Evolutionary conservation across 2,329 filamentous ascomycete species (phyloP).

Genomic region (Aspergillus floridensis): DNA sequence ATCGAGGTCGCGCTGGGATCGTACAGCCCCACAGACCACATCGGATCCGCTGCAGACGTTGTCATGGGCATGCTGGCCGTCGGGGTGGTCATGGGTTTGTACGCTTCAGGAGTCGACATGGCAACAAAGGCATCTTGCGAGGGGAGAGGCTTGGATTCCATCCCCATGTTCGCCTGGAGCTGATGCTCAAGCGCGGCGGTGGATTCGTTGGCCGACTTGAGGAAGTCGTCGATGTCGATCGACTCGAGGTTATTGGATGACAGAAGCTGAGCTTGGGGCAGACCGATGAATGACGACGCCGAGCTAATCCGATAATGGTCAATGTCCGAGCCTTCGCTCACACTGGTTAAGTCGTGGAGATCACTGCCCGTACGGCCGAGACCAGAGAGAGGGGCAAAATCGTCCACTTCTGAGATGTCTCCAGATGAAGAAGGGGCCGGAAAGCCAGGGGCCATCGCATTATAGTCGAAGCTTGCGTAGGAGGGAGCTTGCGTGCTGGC

Average conservation of each 20-base stretch:
- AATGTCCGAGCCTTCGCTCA: slow-evolving; percentile 42
- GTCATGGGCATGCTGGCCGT: slow-evolving; percentile 21
- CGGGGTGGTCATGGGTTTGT: slow-evolving; percentile 22
- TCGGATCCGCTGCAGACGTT: slow-evolving; percentile 30
- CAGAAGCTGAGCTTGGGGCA: slow-evolving; percentile 42
- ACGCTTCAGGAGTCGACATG: slow-evolving; percentile 25
- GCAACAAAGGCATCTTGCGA: slow-evolving; percentile 28
- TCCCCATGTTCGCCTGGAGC: slow-evolving; percentile 37
- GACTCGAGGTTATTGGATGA: slow-evolving; percentile 41
- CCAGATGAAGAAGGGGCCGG: slow-evolving; percentile 48
- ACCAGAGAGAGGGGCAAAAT: slow-evolving; percentile 38
- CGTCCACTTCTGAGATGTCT: slow-evolving; percentile 50
- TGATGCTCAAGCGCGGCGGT: slow-evolving; percentile 42
- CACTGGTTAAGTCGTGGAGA: slow-evolving; percentile 40
- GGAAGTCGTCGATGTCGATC: slow-evolving; percentile 45
- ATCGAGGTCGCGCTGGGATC: slow-evolving; percentile 29
- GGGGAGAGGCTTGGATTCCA: slow-evolving; percentile 34
- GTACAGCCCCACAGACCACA: slow-evolving; percentile 35
- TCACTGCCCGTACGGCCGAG: slow-evolving; percentile 30
- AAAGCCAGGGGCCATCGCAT: slow-evolving; percentile 38
- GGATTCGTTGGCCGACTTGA: slow-evolving; percentile 42
- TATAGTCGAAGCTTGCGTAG: slow-evolving; percentile 47
- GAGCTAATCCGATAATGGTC: slow-evolving; percentile 43
- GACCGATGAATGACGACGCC: slow-evolving; percentile 43
- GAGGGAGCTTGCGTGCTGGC: slow-evolving; percentile 46